Evolutionary conservation across 2,329 filamentous ascomycete species (phyloP).

Genomic region (Cryphonectria carpinicola): DNA sequence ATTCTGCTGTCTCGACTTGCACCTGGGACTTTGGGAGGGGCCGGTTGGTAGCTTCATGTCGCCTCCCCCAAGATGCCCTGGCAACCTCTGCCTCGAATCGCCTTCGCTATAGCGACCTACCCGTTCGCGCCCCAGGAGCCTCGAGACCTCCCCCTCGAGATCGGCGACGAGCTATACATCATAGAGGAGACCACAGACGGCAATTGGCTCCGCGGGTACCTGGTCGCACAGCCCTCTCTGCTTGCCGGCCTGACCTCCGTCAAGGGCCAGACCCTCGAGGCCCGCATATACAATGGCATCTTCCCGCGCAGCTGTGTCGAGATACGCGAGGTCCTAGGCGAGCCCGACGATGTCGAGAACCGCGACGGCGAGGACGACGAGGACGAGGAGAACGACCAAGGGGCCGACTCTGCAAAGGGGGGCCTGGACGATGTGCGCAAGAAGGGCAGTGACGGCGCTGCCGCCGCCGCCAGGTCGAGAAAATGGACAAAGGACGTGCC

Average conservation of each 20-base stretch:
- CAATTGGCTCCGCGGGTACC: conserved; percentile 92
- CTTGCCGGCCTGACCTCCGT: conserved; percentile 88
- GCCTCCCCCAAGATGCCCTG: conserved; percentile 74
- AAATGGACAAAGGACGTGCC: conserved; percentile 39
- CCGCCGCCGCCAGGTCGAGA: conserved; percentile 30
- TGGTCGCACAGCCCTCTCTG: conserved; percentile 91
- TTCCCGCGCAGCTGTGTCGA: conserved; percentile 95
- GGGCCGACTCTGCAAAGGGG: conserved; percentile 59
- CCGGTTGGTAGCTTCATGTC: conserved; percentile 27
- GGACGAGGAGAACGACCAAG: conserved; percentile 40
- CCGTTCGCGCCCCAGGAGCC: conserved; percentile 86
- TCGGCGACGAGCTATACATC: conserved; percentile 98
- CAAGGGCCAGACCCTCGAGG: conserved; percentile 91
- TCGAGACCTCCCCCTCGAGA: conserved; percentile 92
- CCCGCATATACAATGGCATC: conserved; percentile 96
- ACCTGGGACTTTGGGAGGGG: not conserved
- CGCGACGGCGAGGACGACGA: conserved; percentile 42
- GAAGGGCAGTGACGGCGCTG: conserved; percentile 36
- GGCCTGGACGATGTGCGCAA: conserved; percentile 48
- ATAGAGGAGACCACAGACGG: conserved; percentile 94
- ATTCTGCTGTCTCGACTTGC: not conserved
- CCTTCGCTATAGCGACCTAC: conserved; percentile 95
- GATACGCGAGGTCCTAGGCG: conserved; percentile 87
- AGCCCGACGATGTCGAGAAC: conserved; percentile 61
- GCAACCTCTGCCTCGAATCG: conserved; percentile 94